Conservation (phyloP, 306 rosid species). For the Cicer chorassanicum region DNA sequence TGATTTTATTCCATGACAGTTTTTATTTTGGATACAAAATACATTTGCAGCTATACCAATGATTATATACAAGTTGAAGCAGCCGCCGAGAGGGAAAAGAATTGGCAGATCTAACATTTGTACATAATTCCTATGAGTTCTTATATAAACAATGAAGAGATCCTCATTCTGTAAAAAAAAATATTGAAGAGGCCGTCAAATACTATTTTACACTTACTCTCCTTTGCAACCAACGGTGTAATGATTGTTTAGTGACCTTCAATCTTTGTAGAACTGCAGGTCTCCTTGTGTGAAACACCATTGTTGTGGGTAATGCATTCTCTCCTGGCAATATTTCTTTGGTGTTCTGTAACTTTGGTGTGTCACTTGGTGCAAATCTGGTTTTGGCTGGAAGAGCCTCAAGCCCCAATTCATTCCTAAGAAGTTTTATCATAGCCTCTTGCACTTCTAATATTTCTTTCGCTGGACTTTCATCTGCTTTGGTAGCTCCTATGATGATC, state of each 20-base stretch:
- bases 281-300: conserved; percentile 63
- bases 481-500: conserved; percentile 72
- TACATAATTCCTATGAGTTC: conserved; percentile 37
- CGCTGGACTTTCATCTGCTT: conserved; percentile 53
- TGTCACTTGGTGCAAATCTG: conserved; percentile 49
- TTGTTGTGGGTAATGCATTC: conserved; percentile 41
- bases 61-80: conserved; percentile 27
- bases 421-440: conserved; percentile 73
- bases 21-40: conserved; percentile 36
- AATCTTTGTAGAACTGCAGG: conserved; percentile 77
- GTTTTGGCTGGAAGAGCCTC: conserved; percentile 64
- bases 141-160: conserved; percentile 25
- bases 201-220: conserved; percentile 44
- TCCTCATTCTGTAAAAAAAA: conserved; percentile 9
- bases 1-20: conserved; percentile 40
- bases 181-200: conserved; percentile 30
- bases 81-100: neutral
- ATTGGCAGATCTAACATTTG: conserved; percentile 38
- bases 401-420: conserved; percentile 75
- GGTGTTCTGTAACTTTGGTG: conserved; percentile 42
- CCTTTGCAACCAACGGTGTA: conserved; percentile 70
- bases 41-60: conserved; percentile 19
- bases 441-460: conserved; percentile 57
- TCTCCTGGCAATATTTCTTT: conserved; percentile 46
- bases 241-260: conserved; percentile 73